A percentile compares a stretch with the other conserved stretches of the same genome.
phyloP scores from a whole-genome alignment of 257 asterid species.

The Solanum rostratum region DNA sequence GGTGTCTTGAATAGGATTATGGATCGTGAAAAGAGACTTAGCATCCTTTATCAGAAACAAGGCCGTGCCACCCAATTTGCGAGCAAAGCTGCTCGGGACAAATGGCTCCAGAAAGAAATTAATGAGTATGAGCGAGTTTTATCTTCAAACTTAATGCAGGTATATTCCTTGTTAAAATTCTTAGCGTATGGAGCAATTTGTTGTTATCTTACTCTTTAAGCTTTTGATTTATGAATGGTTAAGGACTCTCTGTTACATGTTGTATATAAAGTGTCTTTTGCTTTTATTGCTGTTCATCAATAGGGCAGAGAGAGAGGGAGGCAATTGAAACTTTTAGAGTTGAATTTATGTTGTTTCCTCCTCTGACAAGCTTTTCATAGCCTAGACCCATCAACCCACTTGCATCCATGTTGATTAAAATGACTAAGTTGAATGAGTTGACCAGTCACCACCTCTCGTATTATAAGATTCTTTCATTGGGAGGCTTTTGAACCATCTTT shows the following conservation, averaged over 20 bases:
- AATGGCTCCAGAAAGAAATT: conserved; percentile 89
- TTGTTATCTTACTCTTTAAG: background rate
- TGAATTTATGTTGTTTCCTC: background rate
- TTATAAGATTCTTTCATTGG: background rate
- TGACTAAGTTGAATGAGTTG: background rate
- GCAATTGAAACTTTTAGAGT: background rate
- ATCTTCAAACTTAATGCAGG: conserved; percentile 66
- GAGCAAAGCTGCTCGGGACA: conserved; percentile 82
- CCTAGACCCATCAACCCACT: background rate
- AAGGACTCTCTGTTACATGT: background rate
- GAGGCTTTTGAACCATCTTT: background rate
- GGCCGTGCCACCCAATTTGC: conserved; percentile 98
- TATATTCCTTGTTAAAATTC: conserved; percentile 7
- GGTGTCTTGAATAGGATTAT: conserved; percentile 48
- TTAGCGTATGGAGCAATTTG: background rate
- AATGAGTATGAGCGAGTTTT: conserved; percentile 79
- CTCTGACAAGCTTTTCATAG: background rate
- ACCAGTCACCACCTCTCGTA: background rate
- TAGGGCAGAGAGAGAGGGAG: background rate
- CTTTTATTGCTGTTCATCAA: background rate
- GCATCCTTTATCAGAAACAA: conserved; percentile 96
- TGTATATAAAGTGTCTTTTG: background rate
- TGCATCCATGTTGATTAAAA: background rate
- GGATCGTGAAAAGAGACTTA: conserved; percentile 98
- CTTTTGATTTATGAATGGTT: background rate